These are phyloP conservation scores for Pterulicium gracile DNA, from an alignment of 1,284 basidiomycete species.

Conservation along the genomic window DNA sequence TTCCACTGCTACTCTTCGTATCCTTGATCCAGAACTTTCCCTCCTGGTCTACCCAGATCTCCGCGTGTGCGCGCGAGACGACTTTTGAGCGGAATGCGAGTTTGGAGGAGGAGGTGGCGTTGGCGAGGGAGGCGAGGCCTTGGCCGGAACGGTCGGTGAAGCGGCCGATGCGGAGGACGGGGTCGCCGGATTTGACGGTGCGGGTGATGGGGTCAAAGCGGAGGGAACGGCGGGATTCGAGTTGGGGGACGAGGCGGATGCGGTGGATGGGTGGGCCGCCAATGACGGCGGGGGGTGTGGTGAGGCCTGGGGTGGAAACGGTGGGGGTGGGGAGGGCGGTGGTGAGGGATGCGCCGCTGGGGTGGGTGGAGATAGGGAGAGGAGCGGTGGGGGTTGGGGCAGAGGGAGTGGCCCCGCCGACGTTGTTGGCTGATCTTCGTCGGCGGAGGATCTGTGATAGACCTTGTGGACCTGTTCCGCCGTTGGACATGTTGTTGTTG, in stretches of 20 bases:
- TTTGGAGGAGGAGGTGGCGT: conserved; percentile 67
- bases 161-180: conserved; percentile 77
- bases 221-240: conserved; percentile 83
- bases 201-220: conserved; percentile 90
- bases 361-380: background rate
- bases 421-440: background rate
- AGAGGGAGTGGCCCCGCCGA: background rate
- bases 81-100: conserved; percentile 97
- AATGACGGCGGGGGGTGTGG: conserved; percentile 6
- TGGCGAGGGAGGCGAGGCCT: conserved; percentile 41
- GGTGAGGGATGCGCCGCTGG: background rate
- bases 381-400: background rate
- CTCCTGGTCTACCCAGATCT: conserved; percentile 72
- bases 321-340: background rate
- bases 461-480: background rate
- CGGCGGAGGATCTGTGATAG: background rate
- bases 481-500: background rate
- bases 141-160: conserved; percentile 82
- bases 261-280: conserved; percentile 28
- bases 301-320: background rate
- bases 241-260: conserved; percentile 86
- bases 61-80: conserved; percentile 89
- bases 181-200: conserved; percentile 61
- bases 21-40: conserved; percentile 83
- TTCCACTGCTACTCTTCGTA: conserved; percentile 85